Evolutionary conservation across 306 rosid species (phyloP).

Genomic region (Neltuma alba): DNA sequence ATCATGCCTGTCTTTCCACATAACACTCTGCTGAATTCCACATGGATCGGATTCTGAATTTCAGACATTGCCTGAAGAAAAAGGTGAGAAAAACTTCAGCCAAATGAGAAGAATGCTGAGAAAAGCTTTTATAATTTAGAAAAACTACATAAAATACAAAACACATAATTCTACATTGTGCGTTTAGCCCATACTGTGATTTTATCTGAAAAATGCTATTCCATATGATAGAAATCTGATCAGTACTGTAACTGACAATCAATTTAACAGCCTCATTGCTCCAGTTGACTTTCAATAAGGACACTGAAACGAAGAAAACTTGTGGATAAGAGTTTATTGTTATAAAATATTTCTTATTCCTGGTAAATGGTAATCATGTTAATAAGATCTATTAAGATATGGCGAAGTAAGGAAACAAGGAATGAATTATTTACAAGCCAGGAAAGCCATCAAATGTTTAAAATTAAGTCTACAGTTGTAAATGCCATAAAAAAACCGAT

Average conservation of each 20-base stretch:
- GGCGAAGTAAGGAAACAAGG: background rate
- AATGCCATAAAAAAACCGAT: background rate
- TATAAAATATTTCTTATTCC: background rate
- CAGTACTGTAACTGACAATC: constrained; percentile 1
- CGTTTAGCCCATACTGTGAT: background rate
- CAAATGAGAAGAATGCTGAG: constrained; percentile 14
- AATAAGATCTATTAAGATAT: background rate
- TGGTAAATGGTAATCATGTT: background rate
- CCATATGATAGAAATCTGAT: background rate
- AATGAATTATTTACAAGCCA: background rate
- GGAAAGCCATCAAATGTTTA: background rate
- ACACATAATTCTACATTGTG: constrained; percentile 3
- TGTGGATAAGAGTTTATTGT: background rate
- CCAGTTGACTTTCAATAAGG: background rate
- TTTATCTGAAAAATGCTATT: background rate
- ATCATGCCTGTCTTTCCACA: constrained; percentile 74
- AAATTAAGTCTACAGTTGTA: background rate
- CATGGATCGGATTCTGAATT: constrained; percentile 70
- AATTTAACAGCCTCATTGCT: constrained; percentile 1
- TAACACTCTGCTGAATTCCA: constrained; percentile 53
- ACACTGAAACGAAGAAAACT: constrained; percentile 7
- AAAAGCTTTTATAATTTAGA: constrained; percentile 10
- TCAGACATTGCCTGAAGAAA: constrained; percentile 77
- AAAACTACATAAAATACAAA: constrained; percentile 17
- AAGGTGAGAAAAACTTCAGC: constrained; percentile 26